These are phyloP conservation scores for Ustilago sp. DNA, from an alignment of 1,284 basidiomycete species.

Conservation along the genomic window DNA sequence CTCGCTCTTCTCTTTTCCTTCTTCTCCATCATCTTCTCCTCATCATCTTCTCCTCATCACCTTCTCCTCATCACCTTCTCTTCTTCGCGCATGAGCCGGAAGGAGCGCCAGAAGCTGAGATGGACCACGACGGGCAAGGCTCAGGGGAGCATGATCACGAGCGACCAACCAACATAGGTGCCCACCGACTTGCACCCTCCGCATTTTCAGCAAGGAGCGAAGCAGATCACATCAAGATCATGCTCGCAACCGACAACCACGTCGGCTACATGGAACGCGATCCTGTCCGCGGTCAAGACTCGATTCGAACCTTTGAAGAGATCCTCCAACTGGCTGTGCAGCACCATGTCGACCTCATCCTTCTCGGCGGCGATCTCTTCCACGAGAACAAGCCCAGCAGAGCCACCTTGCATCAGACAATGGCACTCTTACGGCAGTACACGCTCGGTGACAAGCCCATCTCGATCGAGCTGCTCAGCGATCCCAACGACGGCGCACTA, in stretches of 20 bases:
- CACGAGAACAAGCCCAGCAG: slow-evolving; percentile 96
- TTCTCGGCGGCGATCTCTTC: slow-evolving; percentile 95
- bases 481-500: slow-evolving; percentile 80
- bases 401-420: slow-evolving; percentile 79
- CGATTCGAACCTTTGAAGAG: slow-evolving; percentile 94
- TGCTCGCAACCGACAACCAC: slow-evolving; percentile 68
- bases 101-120: slow-evolving; percentile 3
- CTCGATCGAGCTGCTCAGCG: slow-evolving; percentile 87
- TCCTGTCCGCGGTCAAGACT: slow-evolving; percentile 92
- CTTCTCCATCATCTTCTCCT: no score
- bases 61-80: no score
- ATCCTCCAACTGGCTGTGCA: slow-evolving; percentile 90
- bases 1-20: no score
- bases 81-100: neutral
- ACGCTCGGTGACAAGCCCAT: slow-evolving; percentile 89
- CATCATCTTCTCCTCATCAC: no score
- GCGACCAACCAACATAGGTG: neutral
- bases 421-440: slow-evolving; percentile 89
- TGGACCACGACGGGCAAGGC: slow-evolving; percentile 5
- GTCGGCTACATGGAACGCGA: slow-evolving; percentile 96
- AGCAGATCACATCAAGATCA: slow-evolving; percentile 55
- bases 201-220: slow-evolving; percentile 39
- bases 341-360: slow-evolving; percentile 74
- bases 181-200: slow-evolving; percentile 21
- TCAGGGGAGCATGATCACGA: slow-evolving; percentile 1